These are phyloP conservation scores for Aulographum hederae DNA, from an alignment of 2,329 filamentous ascomycete genomes.

Conservation along the genomic window DNA sequence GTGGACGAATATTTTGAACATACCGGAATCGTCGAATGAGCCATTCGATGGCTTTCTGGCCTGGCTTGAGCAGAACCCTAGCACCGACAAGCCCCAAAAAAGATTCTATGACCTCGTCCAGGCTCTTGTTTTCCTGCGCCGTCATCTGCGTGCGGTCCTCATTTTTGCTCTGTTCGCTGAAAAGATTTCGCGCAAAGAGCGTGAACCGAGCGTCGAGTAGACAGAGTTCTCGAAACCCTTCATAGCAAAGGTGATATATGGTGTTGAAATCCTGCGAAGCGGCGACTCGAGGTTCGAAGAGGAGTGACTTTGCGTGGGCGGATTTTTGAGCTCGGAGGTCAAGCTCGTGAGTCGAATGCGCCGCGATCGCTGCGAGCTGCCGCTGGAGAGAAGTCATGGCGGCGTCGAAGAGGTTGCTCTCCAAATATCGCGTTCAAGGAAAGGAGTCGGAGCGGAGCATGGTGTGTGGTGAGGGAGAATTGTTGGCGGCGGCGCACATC, in stretches of 20 bases:
- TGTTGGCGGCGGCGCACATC: no score
- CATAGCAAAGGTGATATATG: constrained; percentile 68
- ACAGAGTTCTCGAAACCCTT: constrained; percentile 85
- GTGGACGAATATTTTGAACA: constrained; percentile 10
- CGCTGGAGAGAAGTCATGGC: constrained; percentile 79
- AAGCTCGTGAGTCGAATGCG: constrained; percentile 74
- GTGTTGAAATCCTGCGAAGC: constrained; percentile 79
- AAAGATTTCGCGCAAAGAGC: constrained; percentile 59
- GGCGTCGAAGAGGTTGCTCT: no score
- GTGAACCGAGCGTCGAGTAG: constrained; percentile 65
- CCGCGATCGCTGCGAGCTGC: constrained; percentile 85
- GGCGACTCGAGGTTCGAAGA: constrained; percentile 76
- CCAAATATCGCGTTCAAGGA: no score
- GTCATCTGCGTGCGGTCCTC: constrained; percentile 81
- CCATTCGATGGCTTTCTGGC: constrained; percentile 88
- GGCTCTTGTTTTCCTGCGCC: constrained; percentile 58
- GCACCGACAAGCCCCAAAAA: constrained; percentile 69
- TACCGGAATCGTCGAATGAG: constrained; percentile 78
- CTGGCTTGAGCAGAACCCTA: constrained; percentile 65
- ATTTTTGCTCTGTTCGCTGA: constrained; percentile 81
- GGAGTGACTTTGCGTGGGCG: constrained; percentile 81
- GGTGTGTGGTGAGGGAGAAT: no score
- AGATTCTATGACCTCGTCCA: constrained; percentile 59
- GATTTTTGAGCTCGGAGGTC: constrained; percentile 86
- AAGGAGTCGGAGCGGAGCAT: no score